A percentile compares a stretch with the other conserved stretches of the same genome.
These are phyloP conservation scores for Saccharomyces pastorianus DNA, from an alignment of 1,139 yeast genomes.

Conservation along the genomic window DNA sequence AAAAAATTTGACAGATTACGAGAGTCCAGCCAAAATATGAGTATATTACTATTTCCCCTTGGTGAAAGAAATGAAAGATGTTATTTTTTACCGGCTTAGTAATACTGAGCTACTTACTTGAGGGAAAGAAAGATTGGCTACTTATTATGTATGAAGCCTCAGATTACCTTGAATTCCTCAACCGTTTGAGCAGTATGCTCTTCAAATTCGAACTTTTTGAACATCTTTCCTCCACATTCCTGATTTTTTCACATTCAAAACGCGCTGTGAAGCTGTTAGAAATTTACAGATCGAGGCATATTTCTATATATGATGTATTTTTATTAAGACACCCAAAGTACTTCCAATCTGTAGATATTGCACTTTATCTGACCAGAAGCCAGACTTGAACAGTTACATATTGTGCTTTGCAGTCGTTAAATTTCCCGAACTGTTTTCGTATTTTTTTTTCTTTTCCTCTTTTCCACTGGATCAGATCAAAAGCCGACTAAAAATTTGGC, in stretches of 20 bases:
- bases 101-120: neutral
- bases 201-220: neutral
- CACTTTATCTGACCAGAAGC: neutral
- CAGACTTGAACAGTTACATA: neutral
- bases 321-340: no score
- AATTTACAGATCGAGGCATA: neutral
- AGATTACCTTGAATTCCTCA: neutral
- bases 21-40: neutral
- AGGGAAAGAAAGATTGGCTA: neutral
- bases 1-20: neutral
- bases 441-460: neutral
- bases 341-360: neutral
- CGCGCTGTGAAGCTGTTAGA: neutral
- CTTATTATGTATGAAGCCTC: neutral
- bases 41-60: neutral
- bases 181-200: neutral
- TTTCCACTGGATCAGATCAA: neutral
- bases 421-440: neutral
- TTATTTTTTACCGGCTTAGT: neutral
- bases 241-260: neutral
- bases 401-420: neutral
- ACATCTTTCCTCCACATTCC: neutral
- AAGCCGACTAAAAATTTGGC: neutral
- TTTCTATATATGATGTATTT: neutral
- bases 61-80: neutral